Evolutionary conservation across 2,329 filamentous ascomycete genomes (phyloP), one percentile per base, ranked within the genome.

Genomic region (Lojkania enalia): DNA sequence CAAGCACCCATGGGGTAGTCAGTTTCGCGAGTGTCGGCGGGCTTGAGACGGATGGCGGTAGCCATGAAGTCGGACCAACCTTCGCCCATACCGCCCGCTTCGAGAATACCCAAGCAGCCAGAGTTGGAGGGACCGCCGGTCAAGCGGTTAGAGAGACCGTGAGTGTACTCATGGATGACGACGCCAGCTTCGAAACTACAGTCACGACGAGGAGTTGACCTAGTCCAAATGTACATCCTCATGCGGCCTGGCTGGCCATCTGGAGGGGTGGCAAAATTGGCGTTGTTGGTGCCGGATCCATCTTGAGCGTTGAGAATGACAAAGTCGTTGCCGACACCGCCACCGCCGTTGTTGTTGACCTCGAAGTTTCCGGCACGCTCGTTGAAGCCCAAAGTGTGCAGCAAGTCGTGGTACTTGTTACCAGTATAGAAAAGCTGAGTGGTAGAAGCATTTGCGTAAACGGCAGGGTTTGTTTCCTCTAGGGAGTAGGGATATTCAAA

Each of bases 351-450:
- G 68, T 81, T 81, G 66, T 79, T 75, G 41, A 63, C 51, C 64
- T 82, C 73, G 62, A 82, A 83, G 64, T 83, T 83, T 5, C 79
- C 79, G 2, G 80, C 78, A 0, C 51, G 61, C 61, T 82, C 79
- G 30, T 64, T 77, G 62, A 82, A 82, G 6, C 80, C 79, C 1
- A 82, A 72, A 4, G 66, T 57, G 53, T 83, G 77, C 7, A 84
- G 71, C 0, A 84, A 60, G 44, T 84, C 82, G 54, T 84, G 81
- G 64, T 79, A 83, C 23, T 70, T 72, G 70, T 84, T 83, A 23
- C 74, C 71, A 0, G 79, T 82, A 70, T 84, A 84, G 67, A 82
- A 84, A 4, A 83, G 73, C 64, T 84, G 81, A 0, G 78, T 75
- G 39, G 80, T 69, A 0, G 81, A 81, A 1, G 79, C 79, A 35